These are phyloP conservation scores for Colletotrichum sp. DNA, from an alignment of 2,329 filamentous ascomycete genomes.

Conservation along the genomic window DNA sequence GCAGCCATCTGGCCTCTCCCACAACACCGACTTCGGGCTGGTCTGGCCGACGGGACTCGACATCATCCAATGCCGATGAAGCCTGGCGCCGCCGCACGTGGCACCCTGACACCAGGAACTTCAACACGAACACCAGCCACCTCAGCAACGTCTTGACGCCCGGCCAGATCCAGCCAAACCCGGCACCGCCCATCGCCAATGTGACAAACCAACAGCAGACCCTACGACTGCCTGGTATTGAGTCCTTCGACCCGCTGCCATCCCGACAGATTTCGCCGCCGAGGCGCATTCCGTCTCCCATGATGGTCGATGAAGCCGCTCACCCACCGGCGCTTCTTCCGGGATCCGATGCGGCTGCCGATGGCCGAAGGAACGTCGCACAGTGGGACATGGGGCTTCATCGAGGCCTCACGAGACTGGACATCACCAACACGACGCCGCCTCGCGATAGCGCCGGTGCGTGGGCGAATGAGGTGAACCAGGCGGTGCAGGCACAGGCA, in stretches of 20 bases:
- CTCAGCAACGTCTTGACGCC: constrained; percentile 78
- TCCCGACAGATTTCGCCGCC: constrained; percentile 66
- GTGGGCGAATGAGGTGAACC: constrained; percentile 63
- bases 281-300: constrained; percentile 72
- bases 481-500: constrained; percentile 58
- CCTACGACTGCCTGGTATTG: constrained; percentile 83
- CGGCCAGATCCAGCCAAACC: constrained; percentile 61
- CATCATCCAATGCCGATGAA: constrained; percentile 67
- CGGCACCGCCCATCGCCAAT: constrained; percentile 51
- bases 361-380: constrained; percentile 55
- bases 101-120: constrained; percentile 79
- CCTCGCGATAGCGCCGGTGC: constrained; percentile 56
- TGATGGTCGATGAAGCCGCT: constrained; percentile 70
- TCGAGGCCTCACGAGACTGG: constrained; percentile 68
- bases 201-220: constrained; percentile 58
- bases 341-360: constrained; percentile 34
- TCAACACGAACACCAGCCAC: constrained; percentile 68
- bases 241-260: constrained; percentile 84
- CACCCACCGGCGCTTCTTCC: constrained; percentile 39
- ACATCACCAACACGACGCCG: constrained; percentile 61
- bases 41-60: constrained; percentile 67
- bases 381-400: constrained; percentile 72
- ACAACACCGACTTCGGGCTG: constrained; percentile 67
- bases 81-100: constrained; percentile 86
- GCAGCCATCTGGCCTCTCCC: constrained; percentile 68